Base-by-base conservation (phyloP, 1,284 basidiomycete species). In the Golubevia pallescens region DNA sequence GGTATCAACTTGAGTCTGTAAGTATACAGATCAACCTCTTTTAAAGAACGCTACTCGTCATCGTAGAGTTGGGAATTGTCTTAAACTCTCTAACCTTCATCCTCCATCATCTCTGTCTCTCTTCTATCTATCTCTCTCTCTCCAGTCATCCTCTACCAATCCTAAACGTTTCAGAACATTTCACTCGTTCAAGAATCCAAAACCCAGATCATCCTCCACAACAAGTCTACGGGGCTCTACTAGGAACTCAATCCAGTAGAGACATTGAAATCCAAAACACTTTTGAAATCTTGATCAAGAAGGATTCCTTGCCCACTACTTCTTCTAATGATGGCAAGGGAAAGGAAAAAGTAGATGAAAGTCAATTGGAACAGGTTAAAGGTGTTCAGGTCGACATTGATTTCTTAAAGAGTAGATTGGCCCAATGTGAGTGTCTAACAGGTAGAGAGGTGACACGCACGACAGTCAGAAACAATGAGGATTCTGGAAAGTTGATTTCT, bases 221-320 rank as follows among this genome's bases (percentile, higher is more conserved):
- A 38, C 20, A 57, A 63, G 95, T 97, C 55, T 88, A 97, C 65
- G 96, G 96, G 10, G 95, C 93, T 3, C 88, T 99, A 1, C 90
- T 99, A n/a, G 96, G 96, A 2, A 95, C 93, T 1, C 95, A 97
- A 86, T 91, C 90, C 74, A 95, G 95, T 10, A 91, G 95, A 68
- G 93, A 97, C 77, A 91, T 99, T 14, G 94, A 98, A 86, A 94
- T 99, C 77, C 92, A 95, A 69, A 99, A 98, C 84, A 93, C 93
- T 1, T 99, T 98, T 82, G 96, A 99, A 85, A 88, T 99, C 66
- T 90, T 91, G 3, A 86, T 92, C 19, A 77, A 79, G 21, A 16
- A 65, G 5, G 61, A 63, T n/a, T n/a, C n/a, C n/a, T n/a, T n/a
- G n/a, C n/a, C n/a, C n/a, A n/a, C n/a, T n/a, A n/a, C n/a, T n/a